These are phyloP conservation scores for Fragilaria radians DNA, from an alignment of 108 stramenopile species.

Conservation along the genomic window DNA sequence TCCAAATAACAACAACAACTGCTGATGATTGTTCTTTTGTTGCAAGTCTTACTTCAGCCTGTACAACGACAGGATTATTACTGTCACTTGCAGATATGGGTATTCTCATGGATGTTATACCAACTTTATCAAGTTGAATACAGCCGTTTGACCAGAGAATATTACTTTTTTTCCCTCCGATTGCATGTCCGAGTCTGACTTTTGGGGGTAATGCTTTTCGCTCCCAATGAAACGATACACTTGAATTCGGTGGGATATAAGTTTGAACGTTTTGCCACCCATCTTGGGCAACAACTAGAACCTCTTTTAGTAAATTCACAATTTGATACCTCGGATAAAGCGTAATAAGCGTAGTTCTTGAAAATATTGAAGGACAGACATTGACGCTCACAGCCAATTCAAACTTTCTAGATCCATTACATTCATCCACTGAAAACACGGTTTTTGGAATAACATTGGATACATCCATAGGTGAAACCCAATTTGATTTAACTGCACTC, in stretches of 20 bases:
- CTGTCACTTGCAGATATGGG: conserved; percentile 23
- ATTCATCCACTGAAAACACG: conserved; percentile 56
- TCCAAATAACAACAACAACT: conserved; percentile 67
- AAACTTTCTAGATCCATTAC: conserved; percentile 41
- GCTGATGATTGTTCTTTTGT: conserved; percentile 65
- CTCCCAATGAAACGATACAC: conserved; percentile 63
- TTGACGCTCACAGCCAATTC: conserved; percentile 67
- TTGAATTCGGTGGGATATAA: conserved; percentile 50
- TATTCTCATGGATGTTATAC: conserved; percentile 67
- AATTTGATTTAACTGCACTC: conserved; percentile 33
- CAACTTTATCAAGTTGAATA: conserved; percentile 62
- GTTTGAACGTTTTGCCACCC: conserved; percentile 32
- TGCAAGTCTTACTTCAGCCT: conserved; percentile 71
- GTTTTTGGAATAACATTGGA: conserved; percentile 73
- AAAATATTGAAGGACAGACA: conserved; percentile 54
- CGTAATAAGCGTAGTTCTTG: conserved; percentile 56
- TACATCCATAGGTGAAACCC: conserved; percentile 61
- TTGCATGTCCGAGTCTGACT: conserved; percentile 31
- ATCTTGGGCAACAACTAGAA: conserved; percentile 60
- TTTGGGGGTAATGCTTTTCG: conserved; percentile 35
- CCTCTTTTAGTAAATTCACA: conserved; percentile 55
- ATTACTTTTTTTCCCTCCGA: conserved; percentile 23
- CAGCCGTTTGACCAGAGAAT: conserved; percentile 55
- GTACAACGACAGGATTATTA: conserved; percentile 46
- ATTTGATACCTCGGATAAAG: conserved; percentile 65